Base-by-base conservation (phyloP, 1,284 basidiomycete species). In the Puccinia brachypodii region DNA sequence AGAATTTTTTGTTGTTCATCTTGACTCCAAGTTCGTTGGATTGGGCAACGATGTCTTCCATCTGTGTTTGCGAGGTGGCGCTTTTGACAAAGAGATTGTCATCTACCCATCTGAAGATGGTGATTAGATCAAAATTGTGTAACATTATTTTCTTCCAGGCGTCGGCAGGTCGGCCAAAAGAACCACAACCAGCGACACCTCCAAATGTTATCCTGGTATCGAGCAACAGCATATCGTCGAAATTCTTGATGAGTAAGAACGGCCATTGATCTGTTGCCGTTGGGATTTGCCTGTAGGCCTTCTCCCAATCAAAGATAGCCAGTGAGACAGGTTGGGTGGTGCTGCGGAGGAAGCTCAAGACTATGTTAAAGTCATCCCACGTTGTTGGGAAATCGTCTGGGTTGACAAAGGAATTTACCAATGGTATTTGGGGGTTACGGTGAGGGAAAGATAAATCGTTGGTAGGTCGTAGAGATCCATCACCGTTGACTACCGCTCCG, bases 151-250 rank as follows among this genome's bases (percentile, higher is more conserved):
- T 16, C 19, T 50, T 73, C 71, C 71, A 73, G 0, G 42, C 44
- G 31, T 73, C 71, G 19, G 71, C 71, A 6, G 71, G 47, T 6
- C 13, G n/a, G 0, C 69, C 69, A 25, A 72, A 72, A 1, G 69
- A 47, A n/a, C 69, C 69, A 4, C 69, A 72, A 9, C 64, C 64
- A 6, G 64, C 28, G 0, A 68, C 28, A 6, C 71, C 71, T 25
- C 71, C 71, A 31, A 73, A 75, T 1, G 73, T 28, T 8, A 75
- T 60, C 1, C 56, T 6, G 0, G 73, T 75, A n/a, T 75, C 73
- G 7, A 75, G 22, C 9, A 53, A 16, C 1, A 75, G 0, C 6
- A 31, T 58, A 9, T 42, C 53, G 2, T 76, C 56, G 3, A 76
- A 76, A 19, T 33, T 31, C 14, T n/a, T 25, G 7, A 76, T 19